Evolutionary conservation across 2,329 filamentous ascomycete genomes (phyloP).

Genomic region (Pestalotiopsis sp.): DNA sequence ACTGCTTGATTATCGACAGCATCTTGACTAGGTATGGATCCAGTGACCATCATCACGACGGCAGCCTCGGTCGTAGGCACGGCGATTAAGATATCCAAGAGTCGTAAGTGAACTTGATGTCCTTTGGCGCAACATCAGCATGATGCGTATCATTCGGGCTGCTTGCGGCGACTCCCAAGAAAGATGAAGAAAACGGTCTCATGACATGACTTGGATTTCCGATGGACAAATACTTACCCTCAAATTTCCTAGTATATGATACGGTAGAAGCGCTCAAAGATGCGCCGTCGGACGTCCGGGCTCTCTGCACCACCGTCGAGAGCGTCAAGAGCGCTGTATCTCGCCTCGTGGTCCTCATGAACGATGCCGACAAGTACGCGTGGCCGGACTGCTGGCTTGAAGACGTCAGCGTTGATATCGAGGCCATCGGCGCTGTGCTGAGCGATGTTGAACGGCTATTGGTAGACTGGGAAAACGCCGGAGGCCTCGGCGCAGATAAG

Average conservation of each 20-base stretch:
- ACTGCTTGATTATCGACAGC: neutral
- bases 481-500: neutral
- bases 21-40: neutral
- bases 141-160: too few species aligned
- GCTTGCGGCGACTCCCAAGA: too few species aligned
- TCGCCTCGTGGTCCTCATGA: neutral
- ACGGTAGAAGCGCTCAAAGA: conserved; percentile 1
- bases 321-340: conserved; percentile 3
- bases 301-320: conserved; percentile 4
- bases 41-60: neutral
- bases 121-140: too few species aligned
- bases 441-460: neutral
- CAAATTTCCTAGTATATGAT: neutral
- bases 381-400: conserved; percentile 3
- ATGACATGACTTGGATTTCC: too few species aligned
- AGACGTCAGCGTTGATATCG: neutral
- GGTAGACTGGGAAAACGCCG: neutral
- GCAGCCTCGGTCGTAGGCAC: conserved; percentile 3
- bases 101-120: neutral
- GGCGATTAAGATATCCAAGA: conserved; percentile 6
- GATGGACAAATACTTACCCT: neutral
- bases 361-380: neutral
- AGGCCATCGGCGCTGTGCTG: conserved; percentile 1
- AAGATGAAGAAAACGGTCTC: too few species aligned
- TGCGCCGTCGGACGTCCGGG: neutral